phyloP scores from a whole-genome alignment of 768 basidiomycete genomes.

The Mycena pura region DNA sequence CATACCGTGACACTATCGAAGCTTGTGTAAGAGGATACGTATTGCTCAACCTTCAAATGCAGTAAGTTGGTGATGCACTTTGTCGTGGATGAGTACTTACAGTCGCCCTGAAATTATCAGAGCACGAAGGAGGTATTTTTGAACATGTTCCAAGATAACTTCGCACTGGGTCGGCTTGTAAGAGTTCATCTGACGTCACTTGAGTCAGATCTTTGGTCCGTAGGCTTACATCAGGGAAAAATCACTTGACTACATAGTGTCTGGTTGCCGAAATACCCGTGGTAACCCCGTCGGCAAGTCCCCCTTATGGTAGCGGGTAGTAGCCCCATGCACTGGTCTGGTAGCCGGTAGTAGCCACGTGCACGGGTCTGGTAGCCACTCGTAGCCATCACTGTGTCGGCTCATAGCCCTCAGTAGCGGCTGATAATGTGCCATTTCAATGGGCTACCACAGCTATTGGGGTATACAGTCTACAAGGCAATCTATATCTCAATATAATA shows the following conservation, averaged over 20 bases:
- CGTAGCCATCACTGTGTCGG: too few relatives aligned
- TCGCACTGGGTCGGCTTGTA: background rate
- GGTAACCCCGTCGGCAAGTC: too few relatives aligned
- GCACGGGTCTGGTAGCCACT: too few relatives aligned
- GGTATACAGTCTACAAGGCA: too few relatives aligned
- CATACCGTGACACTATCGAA: background rate
- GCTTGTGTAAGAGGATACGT: background rate
- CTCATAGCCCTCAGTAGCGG: too few relatives aligned
- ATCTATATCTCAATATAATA: too few relatives aligned
- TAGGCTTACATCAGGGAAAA: background rate
- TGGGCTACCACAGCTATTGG: too few relatives aligned
- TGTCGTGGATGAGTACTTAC: background rate
- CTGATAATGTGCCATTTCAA: too few relatives aligned
- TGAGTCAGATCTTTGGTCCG: background rate
- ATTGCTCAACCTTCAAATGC: slow-evolving; percentile 3
- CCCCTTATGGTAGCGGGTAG: too few relatives aligned
- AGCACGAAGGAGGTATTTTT: background rate
- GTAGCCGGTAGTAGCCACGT: too few relatives aligned
- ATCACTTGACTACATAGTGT: background rate
- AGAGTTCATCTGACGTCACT: background rate
- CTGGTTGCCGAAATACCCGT: too few relatives aligned
- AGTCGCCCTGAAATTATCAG: background rate
- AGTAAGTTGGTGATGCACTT: background rate
- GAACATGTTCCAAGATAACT: background rate
- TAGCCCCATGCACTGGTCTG: too few relatives aligned